These are phyloP conservation scores for Cupressus sempervirens DNA, from an alignment of 75 land plant genomes.

Conservation along the genomic window DNA sequence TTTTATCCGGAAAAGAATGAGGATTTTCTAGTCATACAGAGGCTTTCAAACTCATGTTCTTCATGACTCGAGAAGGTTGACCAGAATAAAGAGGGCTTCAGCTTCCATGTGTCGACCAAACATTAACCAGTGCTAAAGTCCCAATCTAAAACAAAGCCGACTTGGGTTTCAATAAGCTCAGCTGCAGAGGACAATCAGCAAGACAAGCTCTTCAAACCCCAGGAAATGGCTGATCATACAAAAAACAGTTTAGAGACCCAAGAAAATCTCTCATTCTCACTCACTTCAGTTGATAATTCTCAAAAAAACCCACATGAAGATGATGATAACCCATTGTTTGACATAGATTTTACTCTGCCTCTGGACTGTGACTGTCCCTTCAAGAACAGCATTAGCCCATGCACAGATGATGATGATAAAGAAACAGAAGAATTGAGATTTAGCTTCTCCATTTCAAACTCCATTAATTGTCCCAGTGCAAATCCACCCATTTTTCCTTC, in stretches of 20 bases:
- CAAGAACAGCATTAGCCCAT: neutral
- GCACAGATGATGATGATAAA: slow-evolving; percentile 6
- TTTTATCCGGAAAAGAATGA: too few relatives aligned
- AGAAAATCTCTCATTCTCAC: neutral
- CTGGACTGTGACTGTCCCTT: slow-evolving; percentile 27
- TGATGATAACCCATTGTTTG: slow-evolving; percentile 61
- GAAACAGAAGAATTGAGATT: slow-evolving; percentile 17
- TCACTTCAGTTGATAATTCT: neutral
- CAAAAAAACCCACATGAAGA: too few relatives aligned
- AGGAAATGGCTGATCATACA: neutral
- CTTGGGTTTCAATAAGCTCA: too few relatives aligned
- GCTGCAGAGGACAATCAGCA: too few relatives aligned
- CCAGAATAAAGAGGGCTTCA: too few relatives aligned
- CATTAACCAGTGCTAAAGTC: too few relatives aligned
- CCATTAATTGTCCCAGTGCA: slow-evolving; percentile 8
- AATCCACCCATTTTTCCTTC: slow-evolving; percentile 27
- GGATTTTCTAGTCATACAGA: too few relatives aligned
- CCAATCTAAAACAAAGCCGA: too few relatives aligned
- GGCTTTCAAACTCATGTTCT: too few relatives aligned
- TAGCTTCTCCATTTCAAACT: slow-evolving; percentile 16
- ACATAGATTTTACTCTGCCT: slow-evolving; percentile 47
- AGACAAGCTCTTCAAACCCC: too few relatives aligned
- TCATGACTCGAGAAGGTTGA: too few relatives aligned
- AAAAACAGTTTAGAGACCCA: neutral
- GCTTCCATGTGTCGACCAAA: too few relatives aligned